Base-by-base conservation (phyloP, 441 rosid genomes). In the Erysimum cheiri region DNA sequence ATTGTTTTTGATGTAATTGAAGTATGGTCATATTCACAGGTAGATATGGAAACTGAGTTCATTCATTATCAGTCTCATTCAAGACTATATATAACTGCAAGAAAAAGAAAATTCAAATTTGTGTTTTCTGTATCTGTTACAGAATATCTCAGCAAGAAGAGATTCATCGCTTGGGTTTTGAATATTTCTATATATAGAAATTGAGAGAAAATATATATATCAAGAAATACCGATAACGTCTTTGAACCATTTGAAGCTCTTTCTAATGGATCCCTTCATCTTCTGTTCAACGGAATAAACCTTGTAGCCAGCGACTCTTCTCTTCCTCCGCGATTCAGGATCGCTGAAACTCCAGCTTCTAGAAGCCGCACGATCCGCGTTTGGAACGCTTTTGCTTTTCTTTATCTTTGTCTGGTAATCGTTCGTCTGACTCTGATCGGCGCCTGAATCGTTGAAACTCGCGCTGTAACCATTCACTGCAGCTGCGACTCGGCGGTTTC, bases 261-360 rank as follows among this genome's bases (percentile, higher is more conserved):
- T 94, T 77, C 85, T 85, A 9, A 94, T 47, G 67, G 99, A 90
- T 32, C 92, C 96, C 56, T 92, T 94, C 91, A 90, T 83, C 77
- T 90, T 94, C 22, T 96, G 96, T 72, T 94, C 96, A 49, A 91
- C 87, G 6, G 92, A 53, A 68, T 94, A 91, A 13, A 82, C 92
- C 55, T 88, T 91, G 77, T 94, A 91, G 63, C 90, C 74, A n/a
- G 93, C 97, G 55, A 94, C 97, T 84, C 97, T 85, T 76, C 80
- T 90, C 83, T 88, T 94, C 93, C 99, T 92, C 61, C 90, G 87
- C 29, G 88, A 58, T 81, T 94, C 99, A 8, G 97, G 94, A 80
- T 94, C 97, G 44, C 66, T 80, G 31, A 94, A 82, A 72, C 77
- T 77, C 98, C 97, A 94, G 67, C 73, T 78, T 68, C 82, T 88